Conservation (phyloP, 1,284 basidiomycete species). For the Ganoderma lingzhi region DNA sequence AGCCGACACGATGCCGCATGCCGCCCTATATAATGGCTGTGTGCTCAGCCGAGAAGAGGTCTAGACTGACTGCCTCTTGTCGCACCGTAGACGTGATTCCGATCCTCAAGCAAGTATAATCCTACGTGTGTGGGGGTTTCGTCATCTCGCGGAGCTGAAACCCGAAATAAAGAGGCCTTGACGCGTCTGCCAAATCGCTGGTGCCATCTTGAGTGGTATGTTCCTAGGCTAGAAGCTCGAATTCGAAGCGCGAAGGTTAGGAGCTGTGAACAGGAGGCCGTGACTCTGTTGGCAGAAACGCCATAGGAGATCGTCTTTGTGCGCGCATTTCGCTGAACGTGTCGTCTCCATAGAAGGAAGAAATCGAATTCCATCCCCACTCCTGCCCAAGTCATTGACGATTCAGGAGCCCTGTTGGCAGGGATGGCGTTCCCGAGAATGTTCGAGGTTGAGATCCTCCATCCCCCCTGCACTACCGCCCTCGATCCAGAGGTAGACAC, state of each 20-base stretch:
- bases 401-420: background rate
- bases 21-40: no score
- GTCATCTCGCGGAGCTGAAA: background rate
- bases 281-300: background rate
- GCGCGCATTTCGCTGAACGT: conserved; percentile 4
- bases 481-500: background rate
- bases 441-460: background rate
- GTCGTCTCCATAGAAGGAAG: background rate
- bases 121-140: no score
- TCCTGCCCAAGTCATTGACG: no score
- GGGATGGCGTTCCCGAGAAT: background rate
- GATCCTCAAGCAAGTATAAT: no score
- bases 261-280: background rate
- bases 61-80: no score
- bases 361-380: background rate
- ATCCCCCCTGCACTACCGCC: background rate
- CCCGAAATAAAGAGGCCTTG: background rate
- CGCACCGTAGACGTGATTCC: no score
- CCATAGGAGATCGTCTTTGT: background rate
- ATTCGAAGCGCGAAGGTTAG: background rate
- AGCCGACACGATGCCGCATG: background rate
- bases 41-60: no score
- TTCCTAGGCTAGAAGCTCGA: background rate
- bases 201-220: background rate
- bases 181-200: background rate